Conservation (phyloP, 306 rosid genomes). For the Trifolium dubium region DNA sequence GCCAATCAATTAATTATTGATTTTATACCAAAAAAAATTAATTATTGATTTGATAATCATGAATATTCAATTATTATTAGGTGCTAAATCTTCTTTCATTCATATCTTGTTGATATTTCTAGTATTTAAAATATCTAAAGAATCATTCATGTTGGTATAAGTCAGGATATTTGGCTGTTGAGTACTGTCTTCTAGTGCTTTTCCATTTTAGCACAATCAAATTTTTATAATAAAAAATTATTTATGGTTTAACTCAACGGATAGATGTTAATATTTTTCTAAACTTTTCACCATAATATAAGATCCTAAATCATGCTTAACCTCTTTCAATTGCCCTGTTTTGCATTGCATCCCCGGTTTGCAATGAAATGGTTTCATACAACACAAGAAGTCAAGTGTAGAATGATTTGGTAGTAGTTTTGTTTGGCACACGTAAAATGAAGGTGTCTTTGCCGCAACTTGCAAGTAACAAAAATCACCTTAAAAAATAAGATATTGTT, state of each 20-base stretch:
- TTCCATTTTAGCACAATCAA: neutral
- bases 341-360: too few species aligned
- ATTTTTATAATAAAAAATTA: too few species aligned
- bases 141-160: neutral
- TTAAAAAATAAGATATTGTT: neutral
- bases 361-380: too few species aligned
- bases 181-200: too few species aligned
- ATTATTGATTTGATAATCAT: neutral
- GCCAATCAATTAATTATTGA: too few species aligned
- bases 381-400: too few species aligned
- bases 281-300: neutral
- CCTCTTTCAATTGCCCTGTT: too few species aligned
- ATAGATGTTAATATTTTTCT: too few species aligned
- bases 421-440: neutral
- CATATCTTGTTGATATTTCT: conserved; percentile 4
- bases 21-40: too few species aligned
- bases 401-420: too few species aligned
- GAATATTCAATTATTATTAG: neutral
- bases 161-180: neutral
- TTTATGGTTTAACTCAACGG: too few species aligned
- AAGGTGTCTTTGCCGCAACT: neutral
- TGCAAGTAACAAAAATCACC: neutral
- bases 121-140: neutral
- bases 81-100: neutral
- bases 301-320: too few species aligned